Percentiles rank a stretch among this genome's conserved stretches.
phyloP scores from a whole-genome alignment of 1,284 basidiomycete genomes.

The Ganoderma resinaceum region DNA sequence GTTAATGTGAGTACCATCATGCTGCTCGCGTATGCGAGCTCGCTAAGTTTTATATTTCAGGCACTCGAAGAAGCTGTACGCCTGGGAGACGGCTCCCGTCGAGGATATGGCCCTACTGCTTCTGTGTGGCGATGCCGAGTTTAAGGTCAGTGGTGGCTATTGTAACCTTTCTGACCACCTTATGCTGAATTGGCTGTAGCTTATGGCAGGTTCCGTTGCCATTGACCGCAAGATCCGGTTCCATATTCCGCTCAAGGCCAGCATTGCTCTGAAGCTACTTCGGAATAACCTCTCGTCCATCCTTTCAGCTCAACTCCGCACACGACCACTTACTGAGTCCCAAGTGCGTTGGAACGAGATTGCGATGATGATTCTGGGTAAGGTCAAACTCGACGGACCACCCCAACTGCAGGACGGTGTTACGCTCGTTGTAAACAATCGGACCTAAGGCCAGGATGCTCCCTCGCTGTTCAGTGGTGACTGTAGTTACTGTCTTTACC shows the following conservation, averaged over 20 bases:
- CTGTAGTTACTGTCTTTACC: conserved; percentile 90
- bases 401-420: conserved; percentile 37
- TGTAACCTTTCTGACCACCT: not conserved
- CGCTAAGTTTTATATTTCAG: conserved; percentile 47
- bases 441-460: conserved; percentile 9
- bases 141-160: conserved; percentile 66
- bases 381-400: conserved; percentile 46
- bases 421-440: conserved; percentile 37
- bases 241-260: conserved; percentile 72
- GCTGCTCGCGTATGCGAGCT: conserved; percentile 4
- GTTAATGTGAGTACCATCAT: conserved; percentile 67
- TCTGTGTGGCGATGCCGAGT: conserved; percentile 92
- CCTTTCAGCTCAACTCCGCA: conserved; percentile 72
- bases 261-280: conserved; percentile 84
- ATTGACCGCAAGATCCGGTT: conserved; percentile 91
- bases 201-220: conserved; percentile 73
- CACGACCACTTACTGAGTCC: conserved; percentile 62
- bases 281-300: conserved; percentile 71
- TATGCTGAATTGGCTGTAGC: conserved; percentile 47
- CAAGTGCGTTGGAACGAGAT: conserved; percentile 78
- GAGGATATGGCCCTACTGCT: conserved; percentile 87
- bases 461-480: conserved; percentile 26
- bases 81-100: conserved; percentile 95
- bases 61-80: conserved; percentile 93
- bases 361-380: conserved; percentile 67